Conservation (phyloP, 352 stramenopile genomes). For the Albugo candida region DNA sequence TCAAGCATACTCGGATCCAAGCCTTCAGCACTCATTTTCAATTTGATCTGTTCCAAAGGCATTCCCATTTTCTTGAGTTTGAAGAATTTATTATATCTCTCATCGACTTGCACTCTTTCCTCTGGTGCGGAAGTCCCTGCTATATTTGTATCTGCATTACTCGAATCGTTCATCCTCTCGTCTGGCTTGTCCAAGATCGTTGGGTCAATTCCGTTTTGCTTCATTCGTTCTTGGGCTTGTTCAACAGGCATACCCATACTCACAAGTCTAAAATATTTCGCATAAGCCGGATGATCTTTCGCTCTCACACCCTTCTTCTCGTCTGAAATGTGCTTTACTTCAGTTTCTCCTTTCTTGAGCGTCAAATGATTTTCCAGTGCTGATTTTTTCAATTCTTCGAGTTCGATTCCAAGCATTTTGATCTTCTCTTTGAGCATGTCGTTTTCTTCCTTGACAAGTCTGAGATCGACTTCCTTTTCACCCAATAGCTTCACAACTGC, state of each 20-base stretch:
- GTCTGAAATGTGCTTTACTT: constrained; percentile 20
- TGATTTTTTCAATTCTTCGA: constrained; percentile 7
- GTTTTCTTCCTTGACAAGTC: constrained; percentile 49
- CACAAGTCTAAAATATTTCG: constrained; percentile 72
- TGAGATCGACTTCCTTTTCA: no score
- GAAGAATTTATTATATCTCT: constrained; percentile 88
- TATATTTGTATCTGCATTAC: neutral
- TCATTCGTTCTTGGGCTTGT: constrained; percentile 78
- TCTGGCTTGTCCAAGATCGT: constrained; percentile 48
- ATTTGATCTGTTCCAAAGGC: constrained; percentile 83
- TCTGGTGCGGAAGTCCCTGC: neutral
- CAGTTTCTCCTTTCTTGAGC: constrained; percentile 26
- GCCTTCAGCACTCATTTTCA: constrained; percentile 88
- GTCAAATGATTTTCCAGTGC: constrained; percentile 20
- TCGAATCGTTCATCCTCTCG: constrained; percentile 27
- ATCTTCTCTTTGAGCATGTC: constrained; percentile 47
- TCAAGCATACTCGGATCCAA: constrained; percentile 84
- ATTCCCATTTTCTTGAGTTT: constrained; percentile 92
- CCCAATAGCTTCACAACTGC: constrained; percentile 1
- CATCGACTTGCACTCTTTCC: constrained; percentile 43
- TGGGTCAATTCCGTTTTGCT: constrained; percentile 42
- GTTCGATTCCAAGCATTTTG: constrained; percentile 55
- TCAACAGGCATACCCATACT: constrained; percentile 59
- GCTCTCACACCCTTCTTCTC: constrained; percentile 18
- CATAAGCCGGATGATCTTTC: constrained; percentile 53